Evolutionary conservation across 495 filamentous ascomycete species (phyloP), one percentile per base, ranked within the genome.

Genomic region (Penicillium lagena): DNA sequence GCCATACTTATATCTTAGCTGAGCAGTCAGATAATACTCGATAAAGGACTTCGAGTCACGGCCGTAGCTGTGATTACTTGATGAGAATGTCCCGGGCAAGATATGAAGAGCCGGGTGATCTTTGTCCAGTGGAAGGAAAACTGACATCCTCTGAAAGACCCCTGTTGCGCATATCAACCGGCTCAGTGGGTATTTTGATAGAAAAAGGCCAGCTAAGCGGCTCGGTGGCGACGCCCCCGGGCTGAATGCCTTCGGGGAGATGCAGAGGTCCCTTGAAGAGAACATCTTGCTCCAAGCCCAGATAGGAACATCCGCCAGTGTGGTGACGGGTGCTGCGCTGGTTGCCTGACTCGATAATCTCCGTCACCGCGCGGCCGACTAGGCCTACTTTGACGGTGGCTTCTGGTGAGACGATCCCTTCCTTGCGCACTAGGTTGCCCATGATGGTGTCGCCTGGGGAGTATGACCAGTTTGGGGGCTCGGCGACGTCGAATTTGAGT

Each of bases 41-140:
- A 59, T 46, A 35, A 47, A 46, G 12, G 40, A 46, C n/a, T 44
- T 31, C 17, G 52, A 49, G 6, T 11, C n/a, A 28, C 29, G 33
- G 13, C 12, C 31, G 34, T 34, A 39, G 34, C 40, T 29, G 4
- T n/a, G 11, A 11, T 30, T 22, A 7, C n/a, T 27, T 2, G 43
- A 47, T n/a, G 22, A 45, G 31, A 59, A 59, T 5, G 43, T 47
- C 11, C 43, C 52, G 2, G 56, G 56, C n/a, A 53, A 29, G 7
- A 37, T 11, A 22, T 50, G 48, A 14, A 43, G 47, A 15, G 39
- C 37, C 6, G 47, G 32, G 12, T 42, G 35, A 28, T 55, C 47
- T 10, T 22, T 39, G 13, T 43, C 37, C n/a, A 56, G 27, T 10
- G 55, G 55, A 10, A 64, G 51, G 33, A 59, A 59, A 60, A 39